phyloP scores from a whole-genome alignment of 768 basidiomycete species.

The Boletus pseudopeckii region DNA sequence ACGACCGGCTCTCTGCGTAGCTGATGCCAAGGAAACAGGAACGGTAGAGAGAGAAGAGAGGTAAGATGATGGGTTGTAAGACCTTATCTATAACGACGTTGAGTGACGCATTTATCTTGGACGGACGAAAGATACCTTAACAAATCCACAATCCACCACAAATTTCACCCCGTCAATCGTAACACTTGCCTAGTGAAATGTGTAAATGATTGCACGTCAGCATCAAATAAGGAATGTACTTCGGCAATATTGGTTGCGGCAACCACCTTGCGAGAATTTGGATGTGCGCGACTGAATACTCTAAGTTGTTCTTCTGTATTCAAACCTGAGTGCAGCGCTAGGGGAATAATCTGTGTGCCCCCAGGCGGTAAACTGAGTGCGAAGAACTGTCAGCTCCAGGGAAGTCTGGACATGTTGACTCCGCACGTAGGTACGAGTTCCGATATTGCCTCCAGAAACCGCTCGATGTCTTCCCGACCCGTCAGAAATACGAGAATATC shows the following conservation, averaged over 20 bases:
- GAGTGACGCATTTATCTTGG: not conserved
- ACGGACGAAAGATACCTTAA: slow-evolving; percentile 60
- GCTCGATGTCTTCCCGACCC: slow-evolving; percentile 94
- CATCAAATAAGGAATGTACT: slow-evolving; percentile 35
- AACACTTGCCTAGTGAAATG: slow-evolving; percentile 69
- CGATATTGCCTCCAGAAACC: slow-evolving; percentile 73
- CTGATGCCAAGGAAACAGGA: slow-evolving; percentile 84
- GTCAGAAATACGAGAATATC: slow-evolving; percentile 95
- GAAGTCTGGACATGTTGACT: not conserved
- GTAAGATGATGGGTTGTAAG: slow-evolving; percentile 81
- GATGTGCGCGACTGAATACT: slow-evolving; percentile 76
- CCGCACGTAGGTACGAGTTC: slow-evolving; percentile 72
- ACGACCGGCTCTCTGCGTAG: slow-evolving; percentile 89
- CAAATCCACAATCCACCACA: slow-evolving; percentile 92
- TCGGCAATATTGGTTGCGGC: slow-evolving; percentile 97
- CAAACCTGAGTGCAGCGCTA: slow-evolving; percentile 88
- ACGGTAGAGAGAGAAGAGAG: slow-evolving; percentile 83
- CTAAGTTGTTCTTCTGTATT: slow-evolving; percentile 83
- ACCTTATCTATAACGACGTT: slow-evolving; percentile 61
- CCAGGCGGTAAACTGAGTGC: slow-evolving; percentile 46
- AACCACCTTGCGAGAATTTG: slow-evolving; percentile 82
- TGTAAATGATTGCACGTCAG: not conserved
- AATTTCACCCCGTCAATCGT: slow-evolving; percentile 95
- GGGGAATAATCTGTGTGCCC: slow-evolving; percentile 54
- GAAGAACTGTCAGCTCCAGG: not conserved